Evolutionary conservation across 805 yeast genomes (phyloP), one percentile per base, ranked within the genome.

Genomic region (Wickerhamiella vanderwaltii): DNA sequence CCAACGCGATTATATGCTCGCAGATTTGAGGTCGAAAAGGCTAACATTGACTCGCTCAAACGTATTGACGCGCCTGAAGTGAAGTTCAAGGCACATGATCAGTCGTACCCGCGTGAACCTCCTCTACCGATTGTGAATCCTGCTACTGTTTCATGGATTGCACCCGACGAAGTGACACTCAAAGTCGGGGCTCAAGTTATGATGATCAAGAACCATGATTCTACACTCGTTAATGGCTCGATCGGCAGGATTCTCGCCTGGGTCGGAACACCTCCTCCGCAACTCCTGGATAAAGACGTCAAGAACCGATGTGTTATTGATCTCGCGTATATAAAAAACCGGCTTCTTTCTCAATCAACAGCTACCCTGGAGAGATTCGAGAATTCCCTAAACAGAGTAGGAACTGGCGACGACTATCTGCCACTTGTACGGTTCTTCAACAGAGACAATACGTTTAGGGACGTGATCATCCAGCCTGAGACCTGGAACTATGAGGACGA

Each of bases 1-100:
- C 95, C 99, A 2, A 85, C 98, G 0, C 95, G 86, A 57, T 62
- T 91, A 34, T 91, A 74, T 52, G 84, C 96, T 0, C 83, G 95
- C 0, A 71, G 96, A 51, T 61, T 65, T 19, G 95, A 91, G 56
- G 99, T 91, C 5, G 86, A 81, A 32, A 47, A 60, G 6, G 83
- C 97, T 0, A 91, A 91, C 55, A 53, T 56, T 16, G 57, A 59
- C 44, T 68, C 78, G 46, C 61, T 82, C 50, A 52, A 54, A 2
- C 52, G 57, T 1, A 56, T 91, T 4, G 62, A 65, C 1, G 80
- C 86, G 0, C 55, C 62, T 2, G 50, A 61, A 2, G 51, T 61
- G 23, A 54, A 52, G 0, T 87, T 65, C 53, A 58, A 56, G 2
- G 71, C 80, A 2, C 32, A 43, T 0, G 81, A 78, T 51, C 49